A percentile compares a stretch with the other conserved stretches of the same genome.
phyloP scores from a whole-genome alignment of 169 alveolate species.

The Plasmodium falciparum region DNA sequence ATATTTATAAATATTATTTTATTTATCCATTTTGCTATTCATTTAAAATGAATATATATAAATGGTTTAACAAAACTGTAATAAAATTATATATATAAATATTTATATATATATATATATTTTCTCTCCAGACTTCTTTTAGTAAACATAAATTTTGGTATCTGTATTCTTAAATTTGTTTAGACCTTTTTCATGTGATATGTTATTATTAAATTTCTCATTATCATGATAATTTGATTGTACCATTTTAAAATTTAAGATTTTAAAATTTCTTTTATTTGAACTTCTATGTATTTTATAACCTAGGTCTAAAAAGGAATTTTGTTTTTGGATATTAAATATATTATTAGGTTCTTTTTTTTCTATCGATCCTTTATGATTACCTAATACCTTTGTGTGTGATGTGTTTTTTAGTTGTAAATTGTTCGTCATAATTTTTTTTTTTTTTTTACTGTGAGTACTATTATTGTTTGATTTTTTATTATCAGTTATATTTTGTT shows the following conservation, averaged over 20 bases:
- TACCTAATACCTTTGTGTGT: too few relatives aligned
- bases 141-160: too few relatives aligned
- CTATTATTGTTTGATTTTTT: neutral
- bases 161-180: too few relatives aligned
- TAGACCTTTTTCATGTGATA: neutral
- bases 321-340: neutral
- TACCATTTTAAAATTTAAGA: constrained; percentile 3
- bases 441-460: neutral
- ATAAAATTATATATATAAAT: too few relatives aligned
- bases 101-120: too few relatives aligned
- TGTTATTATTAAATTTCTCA: neutral
- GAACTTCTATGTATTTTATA: constrained; percentile 6
- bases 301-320: constrained; percentile 17
- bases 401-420: too few relatives aligned
- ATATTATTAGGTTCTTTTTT: neutral
- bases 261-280: constrained; percentile 10
- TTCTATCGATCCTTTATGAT: neutral
- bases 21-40: too few relatives aligned
- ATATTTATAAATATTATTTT: too few relatives aligned
- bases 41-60: too few relatives aligned
- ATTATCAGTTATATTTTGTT: neutral
- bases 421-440: neutral
- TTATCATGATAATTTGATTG: neutral
- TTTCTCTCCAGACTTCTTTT: too few relatives aligned
- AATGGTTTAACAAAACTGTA: too few relatives aligned